Conservation (phyloP, 192 early-diverging fungal species). For the Backusella morwellensis region DNA sequence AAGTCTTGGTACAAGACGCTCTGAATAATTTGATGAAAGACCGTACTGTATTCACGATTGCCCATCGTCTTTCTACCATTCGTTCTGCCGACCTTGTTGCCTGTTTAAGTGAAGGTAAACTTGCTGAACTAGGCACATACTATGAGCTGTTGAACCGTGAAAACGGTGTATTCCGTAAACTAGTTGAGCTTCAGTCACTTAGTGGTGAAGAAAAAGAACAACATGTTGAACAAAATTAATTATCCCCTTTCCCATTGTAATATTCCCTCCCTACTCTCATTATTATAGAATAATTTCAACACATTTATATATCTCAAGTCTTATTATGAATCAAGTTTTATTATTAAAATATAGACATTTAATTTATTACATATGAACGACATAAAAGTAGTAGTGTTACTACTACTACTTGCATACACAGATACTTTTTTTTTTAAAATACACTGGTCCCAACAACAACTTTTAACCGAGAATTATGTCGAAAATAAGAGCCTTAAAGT, state of each 20-base stretch:
- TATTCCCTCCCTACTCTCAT: not conserved
- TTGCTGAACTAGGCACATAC: constrained; percentile 65
- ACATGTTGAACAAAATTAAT: not conserved
- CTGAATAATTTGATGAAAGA: constrained; percentile 51
- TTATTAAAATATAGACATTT: not conserved
- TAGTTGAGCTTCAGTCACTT: constrained; percentile 35
- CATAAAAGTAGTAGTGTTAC: no score
- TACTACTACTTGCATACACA: no score
- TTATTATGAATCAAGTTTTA: not conserved
- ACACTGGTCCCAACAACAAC: not conserved
- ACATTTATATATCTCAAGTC: not conserved
- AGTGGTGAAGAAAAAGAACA: constrained; percentile 7
- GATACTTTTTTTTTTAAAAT: no score
- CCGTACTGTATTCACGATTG: constrained; percentile 70
- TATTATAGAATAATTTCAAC: not conserved
- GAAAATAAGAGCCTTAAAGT: not conserved
- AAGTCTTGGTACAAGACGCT: constrained; percentile 65
- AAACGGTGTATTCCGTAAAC: constrained; percentile 34
- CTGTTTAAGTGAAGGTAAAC: constrained; percentile 41
- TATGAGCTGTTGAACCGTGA: constrained; percentile 49
- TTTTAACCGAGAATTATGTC: not conserved
- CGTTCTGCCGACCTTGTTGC: constrained; percentile 62
- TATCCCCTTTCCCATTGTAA: not conserved
- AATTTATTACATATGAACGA: not conserved
- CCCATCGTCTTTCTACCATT: constrained; percentile 66